A percentile compares a stretch with the other conserved stretches of the same genome.
These are phyloP conservation scores for Garcia nutans DNA, from an alignment of 345 rosid species.

Conservation along the genomic window DNA sequence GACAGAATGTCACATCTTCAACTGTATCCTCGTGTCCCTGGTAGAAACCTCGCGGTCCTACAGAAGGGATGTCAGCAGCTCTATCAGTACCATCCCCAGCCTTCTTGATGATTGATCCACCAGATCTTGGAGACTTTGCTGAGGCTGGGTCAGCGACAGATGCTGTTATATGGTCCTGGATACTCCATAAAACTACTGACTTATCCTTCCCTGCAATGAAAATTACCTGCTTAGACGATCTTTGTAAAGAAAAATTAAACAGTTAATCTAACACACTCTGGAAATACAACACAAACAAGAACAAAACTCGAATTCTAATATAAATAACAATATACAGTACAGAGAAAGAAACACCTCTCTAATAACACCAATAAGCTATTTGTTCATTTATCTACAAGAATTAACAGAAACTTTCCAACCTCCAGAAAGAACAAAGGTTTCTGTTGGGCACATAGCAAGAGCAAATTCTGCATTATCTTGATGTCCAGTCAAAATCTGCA, in stretches of 20 bases:
- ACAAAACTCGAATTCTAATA: background rate
- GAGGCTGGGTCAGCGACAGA: conserved; percentile 59
- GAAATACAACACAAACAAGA: background rate
- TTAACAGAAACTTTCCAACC: conserved; percentile 41
- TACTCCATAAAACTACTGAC: conserved; percentile 93
- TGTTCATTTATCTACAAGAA: background rate
- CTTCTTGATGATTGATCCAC: conserved; percentile 69
- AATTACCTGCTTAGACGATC: conserved; percentile 21
- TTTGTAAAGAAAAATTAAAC: conserved; percentile 2
- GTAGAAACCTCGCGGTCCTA: conserved; percentile 92
- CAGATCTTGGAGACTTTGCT: conserved; percentile 63
- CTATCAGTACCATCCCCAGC: conserved; percentile 69
- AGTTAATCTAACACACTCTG: background rate
- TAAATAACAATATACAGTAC: background rate
- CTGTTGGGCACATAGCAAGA: conserved; percentile 97
- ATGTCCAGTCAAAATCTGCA: conserved; percentile 96
- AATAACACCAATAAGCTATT: too few species aligned
- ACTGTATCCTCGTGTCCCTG: conserved; percentile 94
- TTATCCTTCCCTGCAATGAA: conserved; percentile 85
- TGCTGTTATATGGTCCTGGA: conserved; percentile 89
- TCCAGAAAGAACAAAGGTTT: conserved; percentile 99
- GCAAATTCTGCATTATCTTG: conserved; percentile 99
- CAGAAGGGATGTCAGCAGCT: conserved; percentile 61
- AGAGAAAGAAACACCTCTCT: too few species aligned
- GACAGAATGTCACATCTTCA: conserved; percentile 96